phyloP scores from a whole-genome alignment of 108 stramenopile species.

The Cyclotella sp. region DNA sequence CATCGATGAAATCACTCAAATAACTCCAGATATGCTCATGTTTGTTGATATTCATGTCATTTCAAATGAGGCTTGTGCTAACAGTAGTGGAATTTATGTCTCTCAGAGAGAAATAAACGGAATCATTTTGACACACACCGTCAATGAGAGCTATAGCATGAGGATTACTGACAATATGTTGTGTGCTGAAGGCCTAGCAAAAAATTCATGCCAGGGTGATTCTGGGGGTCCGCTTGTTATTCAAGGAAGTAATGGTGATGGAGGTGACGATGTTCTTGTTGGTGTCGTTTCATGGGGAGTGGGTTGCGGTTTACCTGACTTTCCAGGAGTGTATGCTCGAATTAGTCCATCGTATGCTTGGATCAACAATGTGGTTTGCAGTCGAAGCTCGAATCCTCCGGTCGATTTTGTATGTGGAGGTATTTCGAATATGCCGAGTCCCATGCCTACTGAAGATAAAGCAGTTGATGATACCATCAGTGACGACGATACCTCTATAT shows the following conservation, averaged over 20 bases:
- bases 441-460: too few species aligned
- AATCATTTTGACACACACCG: too few species aligned
- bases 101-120: too few species aligned
- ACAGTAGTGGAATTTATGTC: constrained; percentile 30
- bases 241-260: background rate
- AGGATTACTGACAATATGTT: constrained; percentile 43
- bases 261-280: background rate
- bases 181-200: constrained; percentile 25
- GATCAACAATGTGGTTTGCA: constrained; percentile 58
- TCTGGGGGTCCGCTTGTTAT: constrained; percentile 25
- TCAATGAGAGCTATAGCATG: background rate
- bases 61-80: constrained; percentile 49
- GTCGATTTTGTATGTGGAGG: background rate
- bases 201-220: constrained; percentile 52
- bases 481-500: too few species aligned
- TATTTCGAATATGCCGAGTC: too few species aligned
- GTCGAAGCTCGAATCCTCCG: constrained; percentile 1
- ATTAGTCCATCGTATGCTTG: constrained; percentile 48
- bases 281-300: constrained; percentile 44
- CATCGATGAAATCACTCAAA: constrained; percentile 1
- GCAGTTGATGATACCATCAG: too few species aligned
- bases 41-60: constrained; percentile 35
- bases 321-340: constrained; percentile 62
- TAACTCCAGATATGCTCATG: constrained; percentile 4
- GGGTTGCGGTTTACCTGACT: constrained; percentile 32